phyloP scores from a whole-genome alignment of 1,284 basidiomycete genomes.

The Tilletia setariae region DNA sequence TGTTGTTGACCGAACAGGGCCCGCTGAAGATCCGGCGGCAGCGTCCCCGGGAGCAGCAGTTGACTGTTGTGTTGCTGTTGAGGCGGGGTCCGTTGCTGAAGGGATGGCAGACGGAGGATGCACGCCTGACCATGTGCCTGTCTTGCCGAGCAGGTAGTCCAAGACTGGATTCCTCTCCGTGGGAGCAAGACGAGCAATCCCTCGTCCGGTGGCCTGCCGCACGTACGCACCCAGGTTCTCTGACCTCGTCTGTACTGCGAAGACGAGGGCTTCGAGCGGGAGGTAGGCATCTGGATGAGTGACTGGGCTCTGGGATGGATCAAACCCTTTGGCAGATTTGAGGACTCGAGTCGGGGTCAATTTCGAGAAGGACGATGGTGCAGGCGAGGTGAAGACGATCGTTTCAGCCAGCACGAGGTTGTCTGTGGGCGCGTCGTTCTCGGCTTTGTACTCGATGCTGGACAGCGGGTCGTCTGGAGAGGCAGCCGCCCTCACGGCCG shows the following conservation, averaged over 20 bases:
- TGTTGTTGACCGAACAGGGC: slow-evolving; percentile 14
- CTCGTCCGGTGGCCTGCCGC: slow-evolving; percentile 38
- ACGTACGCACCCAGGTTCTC: slow-evolving; percentile 47
- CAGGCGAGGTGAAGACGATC: background rate
- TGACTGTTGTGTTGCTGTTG: background rate
- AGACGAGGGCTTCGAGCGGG: slow-evolving; percentile 41
- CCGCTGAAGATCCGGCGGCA: slow-evolving; percentile 17
- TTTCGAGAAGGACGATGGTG: slow-evolving; percentile 10
- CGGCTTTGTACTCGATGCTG: slow-evolving; percentile 1
- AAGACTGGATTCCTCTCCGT: slow-evolving; percentile 44
- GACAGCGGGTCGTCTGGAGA: slow-evolving; percentile 8
- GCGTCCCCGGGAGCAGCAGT: slow-evolving; percentile 3
- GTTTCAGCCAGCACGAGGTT: background rate
- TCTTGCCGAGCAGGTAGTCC: slow-evolving; percentile 44
- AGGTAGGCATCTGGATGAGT: slow-evolving; percentile 37
- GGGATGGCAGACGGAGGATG: background rate
- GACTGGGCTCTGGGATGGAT: slow-evolving; percentile 23
- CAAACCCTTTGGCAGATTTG: slow-evolving; percentile 21
- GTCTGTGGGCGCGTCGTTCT: background rate
- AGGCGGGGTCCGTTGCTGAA: background rate
- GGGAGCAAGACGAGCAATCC: slow-evolving; percentile 39
- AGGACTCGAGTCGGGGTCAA: slow-evolving; percentile 26
- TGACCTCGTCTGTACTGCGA: slow-evolving; percentile 40
- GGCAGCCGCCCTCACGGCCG: slow-evolving; percentile 14
- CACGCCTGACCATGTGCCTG: slow-evolving; percentile 41